Percentiles rank a stretch among this genome's conserved stretches.
phyloP scores from a whole-genome alignment of 2,329 filamentous ascomycete species.

The Exophiala phaeomuriformis region DNA sequence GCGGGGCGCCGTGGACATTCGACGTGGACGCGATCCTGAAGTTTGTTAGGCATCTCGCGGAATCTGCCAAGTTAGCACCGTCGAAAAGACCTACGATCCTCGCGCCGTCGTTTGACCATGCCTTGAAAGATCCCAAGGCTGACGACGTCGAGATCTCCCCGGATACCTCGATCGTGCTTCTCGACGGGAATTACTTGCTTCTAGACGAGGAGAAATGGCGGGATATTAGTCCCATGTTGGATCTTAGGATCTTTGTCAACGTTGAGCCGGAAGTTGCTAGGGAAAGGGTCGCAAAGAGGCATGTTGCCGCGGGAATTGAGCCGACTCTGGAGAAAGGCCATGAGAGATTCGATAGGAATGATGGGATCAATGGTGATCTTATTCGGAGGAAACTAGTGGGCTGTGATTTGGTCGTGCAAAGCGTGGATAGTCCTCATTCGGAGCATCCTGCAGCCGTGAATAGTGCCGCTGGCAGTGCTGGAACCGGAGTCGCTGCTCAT shows the following conservation, averaged over 20 bases:
- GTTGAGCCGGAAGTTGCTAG: conserved; percentile 35
- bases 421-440: conserved; percentile 7
- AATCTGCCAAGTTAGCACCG: conserved; percentile 23
- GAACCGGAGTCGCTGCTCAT: too few species aligned
- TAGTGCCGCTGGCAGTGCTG: neutral
- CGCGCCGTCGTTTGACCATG: conserved; percentile 34
- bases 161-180: conserved; percentile 23
- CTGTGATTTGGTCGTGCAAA: conserved; percentile 30
- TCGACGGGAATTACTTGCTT: conserved; percentile 30
- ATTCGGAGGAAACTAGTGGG: conserved; percentile 28
- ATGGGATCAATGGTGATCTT: conserved; percentile 33
- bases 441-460: neutral
- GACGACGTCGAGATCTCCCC: conserved; percentile 28
- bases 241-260: conserved; percentile 39
- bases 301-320: conserved; percentile 39
- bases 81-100: conserved; percentile 20
- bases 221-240: conserved; percentile 32
- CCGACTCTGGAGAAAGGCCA: conserved; percentile 32
- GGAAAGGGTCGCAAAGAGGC: conserved; percentile 35
- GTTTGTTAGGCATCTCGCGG: conserved; percentile 28
- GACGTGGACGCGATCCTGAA: conserved; percentile 29
- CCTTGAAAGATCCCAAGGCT: conserved; percentile 33
- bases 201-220: conserved; percentile 29
- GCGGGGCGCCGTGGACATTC: conserved; percentile 37
- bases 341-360: conserved; percentile 36